A percentile compares a stretch with the other conserved stretches of the same genome.
phyloP scores from a whole-genome alignment of 441 rosid genomes.

The Macaranga tanarius region DNA sequence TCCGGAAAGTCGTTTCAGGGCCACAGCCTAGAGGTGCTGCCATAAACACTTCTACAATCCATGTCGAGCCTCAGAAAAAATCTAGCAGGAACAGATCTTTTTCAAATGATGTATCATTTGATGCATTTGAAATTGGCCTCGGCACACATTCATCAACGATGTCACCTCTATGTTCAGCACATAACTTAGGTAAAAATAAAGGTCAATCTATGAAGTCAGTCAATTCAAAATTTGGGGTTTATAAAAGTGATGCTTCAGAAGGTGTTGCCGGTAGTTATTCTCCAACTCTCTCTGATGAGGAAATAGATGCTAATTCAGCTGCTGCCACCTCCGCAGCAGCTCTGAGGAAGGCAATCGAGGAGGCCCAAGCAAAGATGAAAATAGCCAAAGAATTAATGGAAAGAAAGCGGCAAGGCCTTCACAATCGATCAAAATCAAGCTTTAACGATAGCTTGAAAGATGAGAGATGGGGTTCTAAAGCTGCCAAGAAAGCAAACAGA shows the following conservation, averaged over 20 bases:
- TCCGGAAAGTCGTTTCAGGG: slow-evolving; percentile 33
- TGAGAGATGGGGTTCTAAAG: slow-evolving; percentile 32
- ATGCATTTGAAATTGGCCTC: slow-evolving; percentile 37
- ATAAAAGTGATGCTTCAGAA: slow-evolving; percentile 38
- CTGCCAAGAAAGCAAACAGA: slow-evolving; percentile 31
- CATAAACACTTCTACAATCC: slow-evolving; percentile 25
- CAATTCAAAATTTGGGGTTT: slow-evolving; percentile 32
- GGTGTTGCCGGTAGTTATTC: slow-evolving; percentile 42
- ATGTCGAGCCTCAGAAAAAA: slow-evolving; percentile 27
- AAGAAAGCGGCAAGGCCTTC: slow-evolving; percentile 58
- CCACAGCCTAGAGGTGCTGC: slow-evolving; percentile 30
- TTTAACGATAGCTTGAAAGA: slow-evolving; percentile 30
- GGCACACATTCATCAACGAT: slow-evolving; percentile 29
- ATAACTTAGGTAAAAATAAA: slow-evolving; percentile 21
- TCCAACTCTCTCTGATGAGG: slow-evolving; percentile 68
- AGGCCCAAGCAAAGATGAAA: slow-evolving; percentile 76
- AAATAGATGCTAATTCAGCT: slow-evolving; percentile 67
- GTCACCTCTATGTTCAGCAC: slow-evolving; percentile 21
- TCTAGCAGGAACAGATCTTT: slow-evolving; percentile 32
- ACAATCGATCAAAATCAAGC: slow-evolving; percentile 39
- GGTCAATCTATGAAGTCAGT: slow-evolving; percentile 21
- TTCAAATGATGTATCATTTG: slow-evolving; percentile 43
- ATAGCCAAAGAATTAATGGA: slow-evolving; percentile 78
- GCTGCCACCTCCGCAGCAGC: slow-evolving; percentile 94
- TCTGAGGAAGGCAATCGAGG: slow-evolving; percentile 83